Conservation (phyloP, 2,329 filamentous ascomycete species). For the Dothidotthia symphoricarpi region DNA sequence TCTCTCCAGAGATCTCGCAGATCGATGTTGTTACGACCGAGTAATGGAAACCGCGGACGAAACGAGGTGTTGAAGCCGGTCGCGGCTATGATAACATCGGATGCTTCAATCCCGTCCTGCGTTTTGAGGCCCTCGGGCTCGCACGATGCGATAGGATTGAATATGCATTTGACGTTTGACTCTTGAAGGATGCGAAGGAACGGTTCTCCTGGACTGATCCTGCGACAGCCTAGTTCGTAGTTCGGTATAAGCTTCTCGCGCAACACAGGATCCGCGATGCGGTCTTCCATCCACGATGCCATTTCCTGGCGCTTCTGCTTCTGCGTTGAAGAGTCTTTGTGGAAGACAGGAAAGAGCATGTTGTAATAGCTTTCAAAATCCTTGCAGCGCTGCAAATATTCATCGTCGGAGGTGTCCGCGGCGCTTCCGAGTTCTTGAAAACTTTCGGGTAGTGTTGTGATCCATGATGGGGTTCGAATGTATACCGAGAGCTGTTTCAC, state of each 20-base stretch:
- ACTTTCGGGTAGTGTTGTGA: constrained; percentile 2
- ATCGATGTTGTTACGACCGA: constrained; percentile 3
- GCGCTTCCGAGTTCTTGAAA: not conserved
- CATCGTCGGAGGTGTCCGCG: not conserved
- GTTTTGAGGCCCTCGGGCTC: constrained; percentile 3
- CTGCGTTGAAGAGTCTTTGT: constrained; percentile 2
- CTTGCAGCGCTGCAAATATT: constrained; percentile 7
- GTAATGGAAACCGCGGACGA: constrained; percentile 4
- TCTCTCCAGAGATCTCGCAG: constrained; percentile 6
- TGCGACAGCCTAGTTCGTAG: constrained; percentile 7
- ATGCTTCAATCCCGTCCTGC: not conserved
- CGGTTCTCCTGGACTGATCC: constrained; percentile 7
- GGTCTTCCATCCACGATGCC: constrained; percentile 1
- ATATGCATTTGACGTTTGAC: constrained; percentile 6
- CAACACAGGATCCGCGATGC: constrained; percentile 2
- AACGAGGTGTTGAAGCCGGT: constrained; percentile 10
- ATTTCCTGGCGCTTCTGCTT: not conserved
- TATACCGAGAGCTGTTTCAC: constrained; percentile 5
- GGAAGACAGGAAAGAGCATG: constrained; percentile 6
- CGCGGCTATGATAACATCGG: constrained; percentile 8
- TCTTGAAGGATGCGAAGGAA: constrained; percentile 5
- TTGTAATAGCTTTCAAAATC: constrained; percentile 6
- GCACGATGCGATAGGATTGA: constrained; percentile 3
- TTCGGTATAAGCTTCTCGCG: constrained; percentile 7
- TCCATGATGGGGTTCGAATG: constrained; percentile 8